These are phyloP conservation scores for Schwanniomyces polymorphus DNA, from an alignment of 805 yeast species.

Conservation along the genomic window DNA sequence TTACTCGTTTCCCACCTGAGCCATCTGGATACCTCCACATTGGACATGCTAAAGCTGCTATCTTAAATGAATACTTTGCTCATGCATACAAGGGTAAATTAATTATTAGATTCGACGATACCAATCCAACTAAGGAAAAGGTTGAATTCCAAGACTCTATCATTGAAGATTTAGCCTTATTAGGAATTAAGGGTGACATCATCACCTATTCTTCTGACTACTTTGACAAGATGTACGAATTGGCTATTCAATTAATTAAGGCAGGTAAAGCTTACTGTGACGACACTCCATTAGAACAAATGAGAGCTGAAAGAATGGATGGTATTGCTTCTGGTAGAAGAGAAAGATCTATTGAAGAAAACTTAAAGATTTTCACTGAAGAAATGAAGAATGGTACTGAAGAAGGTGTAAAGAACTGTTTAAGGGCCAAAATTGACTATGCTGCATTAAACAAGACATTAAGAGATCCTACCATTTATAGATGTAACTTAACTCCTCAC, in stretches of 20 bases:
- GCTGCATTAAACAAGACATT: conserved; percentile 89
- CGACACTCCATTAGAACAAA: conserved; percentile 88
- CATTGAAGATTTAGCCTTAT: conserved; percentile 82
- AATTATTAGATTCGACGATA: conserved; percentile 95
- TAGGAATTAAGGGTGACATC: conserved; percentile 91
- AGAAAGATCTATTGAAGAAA: conserved; percentile 91
- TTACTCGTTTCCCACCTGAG: conserved; percentile 99
- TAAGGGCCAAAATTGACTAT: conserved; percentile 95
- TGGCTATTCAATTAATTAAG: conserved; percentile 82
- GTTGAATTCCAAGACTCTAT: conserved; percentile 92
- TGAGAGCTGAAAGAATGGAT: conserved; percentile 99
- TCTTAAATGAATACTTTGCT: conserved; percentile 95
- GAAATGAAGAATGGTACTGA: conserved; percentile 96
- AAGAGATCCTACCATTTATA: conserved; percentile 97
- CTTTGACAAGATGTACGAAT: conserved; percentile 87
- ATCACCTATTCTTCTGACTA: conserved; percentile 91
- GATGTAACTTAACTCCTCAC: conserved; percentile 96
- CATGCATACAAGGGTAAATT: conserved; percentile 93
- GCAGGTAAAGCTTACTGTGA: conserved; percentile 98
- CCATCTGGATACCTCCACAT: conserved; percentile 99
- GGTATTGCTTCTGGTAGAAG: conserved; percentile 93
- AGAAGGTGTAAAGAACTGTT: conserved; percentile 86
- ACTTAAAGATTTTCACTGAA: conserved; percentile 77
- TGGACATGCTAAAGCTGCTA: conserved; percentile 99
- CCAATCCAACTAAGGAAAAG: conserved; percentile 97